Evolutionary conservation across 2,329 filamentous ascomycete species (phyloP), one percentile per base, ranked within the genome.

Genomic region (Xylaria sp.): DNA sequence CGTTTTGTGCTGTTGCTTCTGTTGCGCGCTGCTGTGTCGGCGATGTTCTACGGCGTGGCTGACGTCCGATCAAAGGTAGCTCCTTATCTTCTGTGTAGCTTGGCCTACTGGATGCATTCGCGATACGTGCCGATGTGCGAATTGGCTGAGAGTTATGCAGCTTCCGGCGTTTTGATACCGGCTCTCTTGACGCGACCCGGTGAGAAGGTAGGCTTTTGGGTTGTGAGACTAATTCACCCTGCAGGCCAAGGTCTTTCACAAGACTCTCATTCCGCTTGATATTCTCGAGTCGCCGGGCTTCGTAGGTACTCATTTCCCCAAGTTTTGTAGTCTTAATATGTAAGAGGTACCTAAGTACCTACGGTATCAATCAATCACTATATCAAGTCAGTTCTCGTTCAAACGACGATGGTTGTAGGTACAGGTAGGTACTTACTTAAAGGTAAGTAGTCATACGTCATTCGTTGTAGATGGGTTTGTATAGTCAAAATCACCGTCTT

Each of bases 251-350:
- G 45, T 83, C 79, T 56, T 80, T 79, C 3, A 87, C 76, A 1
- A 86, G 78, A 9, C 78, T 81, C 70, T 83, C 78, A 70, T 87
- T 87, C 10, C 81, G 79, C 68, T 80, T 80, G 70, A 87, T 85
- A 69, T 86, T 86, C 15, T 79, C 80, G 8, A 79, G 76, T 2
- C 84, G 80, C 23, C 81, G 78, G 1, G 79, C 78, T 71, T 86
- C 84, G 70, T 86, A 83, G 52, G 77, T 79, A 39, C 69, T 65
- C 75, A 76, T 76, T 34, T 10, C n/a, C 3, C 8, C 28, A 9
- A 7, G 25, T 8, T 52, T 15, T 5, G 15, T 18, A 23, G 6
- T 32, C 25, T n/a, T 7, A 12, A 32, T 32, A 32, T 6, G 2
- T 30, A 30, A 8, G 4, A 15, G 15, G 13, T 52, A n/a, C n/a